Percentiles rank a stretch among this genome's conserved stretches.
These are phyloP conservation scores for Erysimum cheiranthoides DNA, from an alignment of 345 rosid species.

Conservation along the genomic window DNA sequence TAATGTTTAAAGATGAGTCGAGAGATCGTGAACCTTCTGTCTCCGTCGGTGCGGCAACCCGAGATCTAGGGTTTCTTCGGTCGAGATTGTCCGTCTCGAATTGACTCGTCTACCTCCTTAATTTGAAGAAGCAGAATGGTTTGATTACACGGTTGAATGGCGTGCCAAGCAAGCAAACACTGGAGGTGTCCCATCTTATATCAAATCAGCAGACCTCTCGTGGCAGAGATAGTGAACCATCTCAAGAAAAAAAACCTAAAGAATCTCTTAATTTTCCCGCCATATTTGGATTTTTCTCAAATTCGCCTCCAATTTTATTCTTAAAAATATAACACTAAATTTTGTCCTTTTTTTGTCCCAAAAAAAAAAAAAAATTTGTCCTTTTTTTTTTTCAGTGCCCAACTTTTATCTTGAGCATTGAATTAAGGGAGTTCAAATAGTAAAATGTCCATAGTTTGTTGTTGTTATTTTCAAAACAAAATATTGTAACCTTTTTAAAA, in stretches of 20 bases:
- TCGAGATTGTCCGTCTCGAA: background rate
- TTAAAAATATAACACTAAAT: background rate
- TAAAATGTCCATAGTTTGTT: background rate
- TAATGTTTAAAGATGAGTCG: constrained; percentile 8
- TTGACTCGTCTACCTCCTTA: background rate
- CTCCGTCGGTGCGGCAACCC: background rate
- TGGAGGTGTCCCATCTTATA: background rate
- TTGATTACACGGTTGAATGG: background rate
- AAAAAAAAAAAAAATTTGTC: too few species aligned
- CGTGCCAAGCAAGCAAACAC: constrained; percentile 31
- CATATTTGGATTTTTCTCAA: constrained; percentile 21
- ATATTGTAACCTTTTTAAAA: background rate
- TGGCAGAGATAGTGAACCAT: background rate
- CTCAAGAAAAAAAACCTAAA: constrained; percentile 6
- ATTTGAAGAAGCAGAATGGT: background rate
- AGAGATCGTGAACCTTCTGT: background rate
- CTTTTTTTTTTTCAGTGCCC: too few species aligned
- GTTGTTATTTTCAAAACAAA: background rate
- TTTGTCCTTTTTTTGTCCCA: too few species aligned
- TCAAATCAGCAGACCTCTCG: constrained; percentile 5
- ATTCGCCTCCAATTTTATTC: background rate
- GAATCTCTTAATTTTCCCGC: constrained; percentile 12
- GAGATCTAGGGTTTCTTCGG: constrained; percentile 33
- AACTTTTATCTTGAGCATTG: background rate
- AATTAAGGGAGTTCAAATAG: background rate